Evolutionary conservation across 805 yeast species (phyloP), one percentile per base, ranked within the genome.

Genomic region (Candida montana): DNA sequence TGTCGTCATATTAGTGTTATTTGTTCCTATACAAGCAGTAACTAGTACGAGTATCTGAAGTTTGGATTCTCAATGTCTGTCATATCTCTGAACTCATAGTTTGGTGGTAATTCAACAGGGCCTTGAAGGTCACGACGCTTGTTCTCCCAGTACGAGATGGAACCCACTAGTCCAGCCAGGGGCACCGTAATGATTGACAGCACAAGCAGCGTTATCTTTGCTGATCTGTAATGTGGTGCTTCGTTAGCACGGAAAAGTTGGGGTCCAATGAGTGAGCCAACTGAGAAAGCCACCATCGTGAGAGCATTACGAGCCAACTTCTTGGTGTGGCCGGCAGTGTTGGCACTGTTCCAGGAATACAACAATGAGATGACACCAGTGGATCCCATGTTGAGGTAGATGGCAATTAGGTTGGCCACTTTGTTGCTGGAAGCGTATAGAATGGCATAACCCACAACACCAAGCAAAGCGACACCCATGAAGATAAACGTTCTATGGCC

Each of bases 201-300:
- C 1, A 70, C 75, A 40, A 80, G 57, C 35, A 79, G 61, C 0
- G 79, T 72, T 26, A 77, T 69, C 51, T 79, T 78, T 8, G 85
- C 87, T 9, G 80, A 72, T 13, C 59, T 64, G 49, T 77, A 81
- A 13, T 64, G 58, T 24, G 84, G 84, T 11, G 74, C 69, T 42
- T 74, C 68, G 15, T 64, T 49, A 0, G 65, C 66, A 47, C 75
- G 70, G 59, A 80, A 79, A 51, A 78, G 61, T 51, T 79, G 83
- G 3, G 88, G 85, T 0, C 84, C 86, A 37, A 78, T 65, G 45
- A 83, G 61, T 50, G 80, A 72, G 7, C 81, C 77, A 19, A 77
- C 58, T 10, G 79, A 75, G 52, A 77, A 78, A n/a, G 72, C 74
- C 40, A 77, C 64, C 78, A 78, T 72, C 1, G 79, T 76, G 19